A percentile compares a stretch with the other conserved stretches of the same genome.
These are phyloP conservation scores for Alloteropsis semialata DNA, from an alignment of 176 grass and related monocot species.

Conservation along the genomic window DNA sequence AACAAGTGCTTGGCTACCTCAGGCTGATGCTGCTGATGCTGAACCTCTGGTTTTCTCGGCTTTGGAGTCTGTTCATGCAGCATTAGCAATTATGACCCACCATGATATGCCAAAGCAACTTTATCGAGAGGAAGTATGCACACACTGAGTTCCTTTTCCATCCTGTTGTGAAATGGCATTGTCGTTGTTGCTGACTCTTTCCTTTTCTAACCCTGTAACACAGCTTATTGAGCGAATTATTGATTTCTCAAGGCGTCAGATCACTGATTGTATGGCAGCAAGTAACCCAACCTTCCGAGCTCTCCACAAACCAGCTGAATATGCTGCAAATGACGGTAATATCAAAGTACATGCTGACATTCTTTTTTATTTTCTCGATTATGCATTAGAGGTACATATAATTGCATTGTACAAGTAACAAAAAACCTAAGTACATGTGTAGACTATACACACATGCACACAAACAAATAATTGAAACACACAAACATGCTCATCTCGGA, in stretches of 20 bases:
- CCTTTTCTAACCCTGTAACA: not conserved
- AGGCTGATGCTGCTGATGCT: constrained; percentile 65
- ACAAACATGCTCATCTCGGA: not conserved
- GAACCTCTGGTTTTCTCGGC: constrained; percentile 79
- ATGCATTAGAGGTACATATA: not conserved
- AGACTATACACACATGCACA: not conserved
- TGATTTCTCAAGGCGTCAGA: constrained; percentile 95
- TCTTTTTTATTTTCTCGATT: not conserved
- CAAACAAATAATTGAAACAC: not conserved
- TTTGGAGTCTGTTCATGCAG: constrained; percentile 83
- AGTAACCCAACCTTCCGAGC: constrained; percentile 75
- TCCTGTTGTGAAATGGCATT: constrained; percentile 11
- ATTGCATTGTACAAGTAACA: not conserved
- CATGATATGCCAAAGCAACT: constrained; percentile 98
- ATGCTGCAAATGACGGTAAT: constrained; percentile 64
- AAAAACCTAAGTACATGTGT: not conserved
- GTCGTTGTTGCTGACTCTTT: constrained; percentile 27
- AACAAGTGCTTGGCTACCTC: constrained; percentile 39
- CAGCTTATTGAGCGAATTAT: constrained; percentile 98
- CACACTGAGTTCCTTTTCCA: not conserved
- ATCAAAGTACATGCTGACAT: constrained; percentile 5
- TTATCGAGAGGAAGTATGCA: constrained; percentile 85
- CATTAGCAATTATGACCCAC: constrained; percentile 85
- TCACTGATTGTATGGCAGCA: constrained; percentile 84
- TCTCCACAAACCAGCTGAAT: constrained; percentile 85